Evolutionary conservation across 73 alveolate genomes (phyloP).

Genomic region (Strombidium stylifer): DNA sequence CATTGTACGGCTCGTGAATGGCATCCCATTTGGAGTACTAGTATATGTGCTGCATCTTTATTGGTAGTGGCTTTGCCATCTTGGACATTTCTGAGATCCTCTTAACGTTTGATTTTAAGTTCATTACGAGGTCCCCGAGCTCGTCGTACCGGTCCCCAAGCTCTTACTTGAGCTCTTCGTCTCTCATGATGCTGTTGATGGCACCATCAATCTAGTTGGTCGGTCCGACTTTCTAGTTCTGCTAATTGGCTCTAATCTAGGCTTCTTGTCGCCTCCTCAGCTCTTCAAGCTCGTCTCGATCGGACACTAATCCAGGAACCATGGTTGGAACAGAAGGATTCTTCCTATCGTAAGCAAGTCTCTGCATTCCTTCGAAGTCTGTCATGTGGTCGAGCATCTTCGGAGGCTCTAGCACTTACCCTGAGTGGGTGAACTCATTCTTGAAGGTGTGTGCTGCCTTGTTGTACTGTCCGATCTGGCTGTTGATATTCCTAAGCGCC

Average conservation of each 20-base stretch:
- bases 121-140: conserved; percentile 46
- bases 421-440: conserved; percentile 25
- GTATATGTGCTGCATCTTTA: conserved; percentile 60
- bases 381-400: conserved; percentile 43
- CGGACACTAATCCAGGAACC: too few relatives aligned
- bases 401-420: conserved; percentile 39
- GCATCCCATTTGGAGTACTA: conserved; percentile 57
- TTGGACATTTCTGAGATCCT: conserved; percentile 43
- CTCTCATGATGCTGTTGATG: too few relatives aligned
- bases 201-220: neutral
- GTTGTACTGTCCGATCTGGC: conserved; percentile 46
- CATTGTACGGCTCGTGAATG: conserved; percentile 63
- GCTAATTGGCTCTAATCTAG: conserved; percentile 2
- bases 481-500: conserved; percentile 32
- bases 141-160: conserved; percentile 59
- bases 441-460: conserved; percentile 49
- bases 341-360: conserved; percentile 6
- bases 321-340: too few relatives aligned
- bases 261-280: conserved; percentile 42
- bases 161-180: conserved; percentile 31
- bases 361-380: conserved; percentile 39
- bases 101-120: conserved; percentile 20
- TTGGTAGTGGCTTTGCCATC: conserved; percentile 22
- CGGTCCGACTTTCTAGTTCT: neutral
- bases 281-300: conserved; percentile 12